Conservation (phyloP, 148 eudicot genomes). For the Heliamphora exappendiculata region DNA sequence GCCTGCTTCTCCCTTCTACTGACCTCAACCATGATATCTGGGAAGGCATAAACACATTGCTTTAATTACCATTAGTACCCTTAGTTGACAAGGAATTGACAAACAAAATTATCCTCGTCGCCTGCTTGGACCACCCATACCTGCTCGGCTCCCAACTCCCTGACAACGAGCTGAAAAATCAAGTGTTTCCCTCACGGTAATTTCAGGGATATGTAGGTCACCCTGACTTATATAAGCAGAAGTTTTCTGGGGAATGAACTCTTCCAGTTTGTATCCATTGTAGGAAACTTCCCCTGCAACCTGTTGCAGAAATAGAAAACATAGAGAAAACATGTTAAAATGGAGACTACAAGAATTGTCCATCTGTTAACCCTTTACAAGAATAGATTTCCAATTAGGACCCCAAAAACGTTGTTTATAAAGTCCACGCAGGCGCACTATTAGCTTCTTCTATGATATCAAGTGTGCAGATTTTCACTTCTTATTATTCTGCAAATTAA, state of each 20-base stretch:
- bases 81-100: constrained; percentile 17
- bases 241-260: constrained; percentile 67
- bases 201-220: constrained; percentile 70
- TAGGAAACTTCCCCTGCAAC: constrained; percentile 57
- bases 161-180: constrained; percentile 79
- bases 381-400: background rate
- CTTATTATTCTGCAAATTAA: too few relatives aligned
- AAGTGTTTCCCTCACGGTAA: constrained; percentile 72
- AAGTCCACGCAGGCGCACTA: background rate
- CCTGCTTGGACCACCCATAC: constrained; percentile 25
- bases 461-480: background rate
- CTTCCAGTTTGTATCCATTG: constrained; percentile 57
- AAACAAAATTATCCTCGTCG: background rate
- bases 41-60: background rate
- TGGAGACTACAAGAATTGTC: too few relatives aligned
- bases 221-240: constrained; percentile 70
- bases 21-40: constrained; percentile 53
- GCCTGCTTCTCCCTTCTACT: constrained; percentile 71
- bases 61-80: background rate
- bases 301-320: constrained; percentile 26
- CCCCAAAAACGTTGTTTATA: background rate
- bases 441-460: background rate
- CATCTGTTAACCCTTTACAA: background rate
- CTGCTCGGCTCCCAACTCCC: constrained; percentile 72
- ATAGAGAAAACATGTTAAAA: too few relatives aligned